These are phyloP conservation scores for Eimeria maxima DNA, from an alignment of 169 alveolate species.

Conservation along the genomic window DNA sequence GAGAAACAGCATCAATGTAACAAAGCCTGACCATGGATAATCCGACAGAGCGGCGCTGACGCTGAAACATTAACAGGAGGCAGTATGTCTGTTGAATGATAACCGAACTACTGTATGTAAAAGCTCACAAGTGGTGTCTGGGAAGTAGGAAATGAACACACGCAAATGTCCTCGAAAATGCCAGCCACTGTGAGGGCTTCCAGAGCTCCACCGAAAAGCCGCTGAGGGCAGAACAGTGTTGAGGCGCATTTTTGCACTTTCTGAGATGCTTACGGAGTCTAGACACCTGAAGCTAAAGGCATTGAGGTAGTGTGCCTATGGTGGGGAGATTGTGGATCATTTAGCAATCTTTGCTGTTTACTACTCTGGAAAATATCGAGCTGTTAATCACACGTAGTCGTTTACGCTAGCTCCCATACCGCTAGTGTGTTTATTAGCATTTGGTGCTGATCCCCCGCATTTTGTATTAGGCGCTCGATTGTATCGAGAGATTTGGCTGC, in stretches of 20 bases:
- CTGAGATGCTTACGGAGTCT: not conserved
- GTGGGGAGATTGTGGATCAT: not conserved
- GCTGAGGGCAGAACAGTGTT: constrained; percentile 3
- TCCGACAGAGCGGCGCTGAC: not conserved
- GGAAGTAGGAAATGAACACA: constrained; percentile 56
- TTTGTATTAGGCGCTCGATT: constrained; percentile 42
- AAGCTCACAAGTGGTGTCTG: constrained; percentile 47
- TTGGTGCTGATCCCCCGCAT: constrained; percentile 38
- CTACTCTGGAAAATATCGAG: not conserved
- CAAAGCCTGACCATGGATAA: not conserved
- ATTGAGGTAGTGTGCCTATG: not conserved
- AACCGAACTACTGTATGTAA: not conserved
- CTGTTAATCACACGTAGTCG: not conserved
- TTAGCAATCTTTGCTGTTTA: not conserved
- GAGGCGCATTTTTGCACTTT: not conserved
- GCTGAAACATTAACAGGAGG: not conserved
- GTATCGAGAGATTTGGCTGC: constrained; percentile 23
- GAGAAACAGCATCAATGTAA: not conserved
- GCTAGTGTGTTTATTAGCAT: not conserved
- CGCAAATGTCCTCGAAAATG: constrained; percentile 32
- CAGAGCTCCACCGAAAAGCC: constrained; percentile 60
- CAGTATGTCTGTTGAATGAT: not conserved
- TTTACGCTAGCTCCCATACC: not conserved
- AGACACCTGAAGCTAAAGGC: not conserved
- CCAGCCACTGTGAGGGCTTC: constrained; percentile 31